These are phyloP conservation scores for Penicillium robsamsonii DNA, from an alignment of 495 filamentous ascomycete species.

Conservation along the genomic window DNA sequence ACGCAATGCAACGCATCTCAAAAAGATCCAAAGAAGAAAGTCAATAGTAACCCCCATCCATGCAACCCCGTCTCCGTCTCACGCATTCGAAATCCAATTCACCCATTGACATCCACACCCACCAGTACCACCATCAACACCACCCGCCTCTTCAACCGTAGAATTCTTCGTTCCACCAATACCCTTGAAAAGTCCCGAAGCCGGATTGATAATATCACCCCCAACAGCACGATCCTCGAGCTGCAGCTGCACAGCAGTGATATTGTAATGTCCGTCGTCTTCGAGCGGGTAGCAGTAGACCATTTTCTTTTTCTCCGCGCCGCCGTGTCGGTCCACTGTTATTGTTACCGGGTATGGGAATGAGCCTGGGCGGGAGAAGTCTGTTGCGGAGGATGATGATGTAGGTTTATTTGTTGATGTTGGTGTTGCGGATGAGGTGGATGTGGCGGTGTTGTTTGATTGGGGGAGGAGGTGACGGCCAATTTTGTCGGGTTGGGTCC, in stretches of 20 bases:
- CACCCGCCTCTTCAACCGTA: slow-evolving; percentile 42
- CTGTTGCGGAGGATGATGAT: slow-evolving; percentile 47
- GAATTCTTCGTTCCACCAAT: slow-evolving; percentile 13
- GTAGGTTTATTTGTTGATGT: slow-evolving; percentile 17
- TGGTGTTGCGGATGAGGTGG: slow-evolving; percentile 23
- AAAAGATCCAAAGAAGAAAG: not conserved
- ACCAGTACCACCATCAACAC: slow-evolving; percentile 68
- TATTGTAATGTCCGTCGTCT: slow-evolving; percentile 49
- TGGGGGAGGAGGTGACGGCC: slow-evolving; percentile 44
- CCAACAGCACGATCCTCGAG: slow-evolving; percentile 58
- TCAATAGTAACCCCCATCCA: not conserved
- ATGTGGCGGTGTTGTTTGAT: slow-evolving; percentile 11
- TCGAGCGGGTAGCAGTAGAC: slow-evolving; percentile 67
- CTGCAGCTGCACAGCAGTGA: slow-evolving; percentile 52
- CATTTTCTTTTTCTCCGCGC: slow-evolving; percentile 58
- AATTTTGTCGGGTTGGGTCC: slow-evolving; percentile 58
- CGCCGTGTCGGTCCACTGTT: slow-evolving; percentile 78
- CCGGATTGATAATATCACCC: slow-evolving; percentile 60
- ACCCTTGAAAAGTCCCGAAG: slow-evolving; percentile 44
- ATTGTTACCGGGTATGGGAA: slow-evolving; percentile 88
- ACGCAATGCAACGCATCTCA: not conserved
- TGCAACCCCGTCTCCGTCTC: not conserved
- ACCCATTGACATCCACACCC: slow-evolving; percentile 74
- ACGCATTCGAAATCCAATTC: slow-evolving; percentile 52
- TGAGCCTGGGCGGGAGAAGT: slow-evolving; percentile 62